Conservation (phyloP, 805 yeast species). For the Yarrowia sp. region DNA sequence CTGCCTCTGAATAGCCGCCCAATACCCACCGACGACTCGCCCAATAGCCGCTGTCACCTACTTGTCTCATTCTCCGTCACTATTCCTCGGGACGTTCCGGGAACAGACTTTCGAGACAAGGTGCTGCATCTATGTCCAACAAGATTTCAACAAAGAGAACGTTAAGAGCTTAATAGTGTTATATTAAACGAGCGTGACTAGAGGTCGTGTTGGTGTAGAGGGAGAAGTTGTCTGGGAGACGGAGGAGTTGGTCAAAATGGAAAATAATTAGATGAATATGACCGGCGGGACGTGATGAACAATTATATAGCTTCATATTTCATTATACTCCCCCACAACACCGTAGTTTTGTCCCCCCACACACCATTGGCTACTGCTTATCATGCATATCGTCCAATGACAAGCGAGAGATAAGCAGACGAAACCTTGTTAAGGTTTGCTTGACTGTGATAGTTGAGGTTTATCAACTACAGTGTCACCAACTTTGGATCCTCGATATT, state of each 20-base stretch:
- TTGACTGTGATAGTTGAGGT: slow-evolving; percentile 23
- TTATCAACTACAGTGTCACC: slow-evolving; percentile 28
- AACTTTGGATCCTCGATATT: slow-evolving; percentile 3
- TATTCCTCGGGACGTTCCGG: slow-evolving; percentile 18
- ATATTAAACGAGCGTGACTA: slow-evolving; percentile 33
- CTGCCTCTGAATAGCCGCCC: no score
- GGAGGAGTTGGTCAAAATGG: neutral
- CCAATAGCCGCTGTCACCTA: no score
- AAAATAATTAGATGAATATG: neutral
- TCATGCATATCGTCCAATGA: slow-evolving; percentile 39
- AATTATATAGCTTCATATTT: no score
- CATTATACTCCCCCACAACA: no score
- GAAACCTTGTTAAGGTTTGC: slow-evolving; percentile 21
- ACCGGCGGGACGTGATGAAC: neutral
- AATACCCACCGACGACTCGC: neutral
- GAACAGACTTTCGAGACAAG: slow-evolving; percentile 31
- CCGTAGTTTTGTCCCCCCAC: neutral
- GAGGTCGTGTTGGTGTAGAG: neutral
- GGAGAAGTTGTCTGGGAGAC: no score
- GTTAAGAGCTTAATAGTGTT: slow-evolving; percentile 7
- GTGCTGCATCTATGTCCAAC: neutral
- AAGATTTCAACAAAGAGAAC: neutral
- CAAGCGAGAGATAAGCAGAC: slow-evolving; percentile 23
- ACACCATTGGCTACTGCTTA: slow-evolving; percentile 38
- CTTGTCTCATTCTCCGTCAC: neutral